Percentiles rank a stretch among this genome's conserved stretches.
Evolutionary conservation across 306 rosid genomes (phyloP).

Genomic region (Prosopis cineraria): DNA sequence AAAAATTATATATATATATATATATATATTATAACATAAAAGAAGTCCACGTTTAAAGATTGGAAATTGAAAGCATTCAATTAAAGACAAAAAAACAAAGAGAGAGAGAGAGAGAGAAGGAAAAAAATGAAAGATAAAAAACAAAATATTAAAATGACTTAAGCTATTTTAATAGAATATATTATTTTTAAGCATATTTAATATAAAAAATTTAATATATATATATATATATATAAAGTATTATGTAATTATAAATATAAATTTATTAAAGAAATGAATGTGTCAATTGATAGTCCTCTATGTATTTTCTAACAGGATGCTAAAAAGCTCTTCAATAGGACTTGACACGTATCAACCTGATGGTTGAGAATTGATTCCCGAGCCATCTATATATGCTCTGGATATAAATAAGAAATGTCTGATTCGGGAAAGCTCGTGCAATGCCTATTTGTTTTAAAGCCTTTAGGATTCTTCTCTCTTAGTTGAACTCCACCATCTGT

Average conservation of each 20-base stretch:
- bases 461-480: background rate
- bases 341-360: constrained; percentile 48
- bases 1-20: too few relatives aligned
- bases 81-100: too few relatives aligned
- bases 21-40: too few relatives aligned
- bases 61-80: too few relatives aligned
- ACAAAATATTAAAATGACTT: too few relatives aligned
- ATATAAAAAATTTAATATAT: too few relatives aligned
- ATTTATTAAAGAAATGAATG: background rate
- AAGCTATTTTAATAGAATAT: too few relatives aligned
- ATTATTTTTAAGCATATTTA: too few relatives aligned
- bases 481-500: constrained; percentile 19
- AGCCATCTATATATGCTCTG: constrained; percentile 17
- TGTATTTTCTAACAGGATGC: background rate
- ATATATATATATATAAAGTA: background rate
- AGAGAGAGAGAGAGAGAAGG: too few relatives aligned
- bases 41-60: too few relatives aligned
- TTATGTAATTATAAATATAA: background rate
- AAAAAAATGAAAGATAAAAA: too few relatives aligned
- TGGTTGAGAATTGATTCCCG: constrained; percentile 29
- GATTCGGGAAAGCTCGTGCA: constrained; percentile 35
- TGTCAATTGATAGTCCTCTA: background rate
- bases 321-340: constrained; percentile 31
- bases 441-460: constrained; percentile 34
- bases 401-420: constrained; percentile 44